Percentiles rank a stretch among this genome's conserved stretches.
Conservation (phyloP, 164 flowering plant genomes). For the Stephania yunnanensis region DNA sequence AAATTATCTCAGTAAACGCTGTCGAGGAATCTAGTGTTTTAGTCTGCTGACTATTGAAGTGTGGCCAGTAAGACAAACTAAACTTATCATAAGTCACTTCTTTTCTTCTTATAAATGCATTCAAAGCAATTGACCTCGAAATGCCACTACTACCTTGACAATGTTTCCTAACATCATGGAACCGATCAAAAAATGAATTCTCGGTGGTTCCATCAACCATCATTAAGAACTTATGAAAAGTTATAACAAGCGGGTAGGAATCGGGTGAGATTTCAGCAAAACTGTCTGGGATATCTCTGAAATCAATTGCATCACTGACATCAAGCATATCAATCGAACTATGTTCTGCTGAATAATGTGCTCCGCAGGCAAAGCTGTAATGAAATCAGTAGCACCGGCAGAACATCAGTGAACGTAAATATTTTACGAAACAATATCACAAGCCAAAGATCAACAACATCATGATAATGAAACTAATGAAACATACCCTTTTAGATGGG, state of each 20-base stretch:
- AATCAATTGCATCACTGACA: conserved; percentile 32
- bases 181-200: conserved; percentile 54
- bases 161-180: conserved; percentile 23
- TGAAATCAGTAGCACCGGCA: not conserved
- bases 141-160: conserved; percentile 13
- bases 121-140: conserved; percentile 38
- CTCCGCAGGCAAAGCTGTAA: conserved; percentile 42
- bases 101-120: conserved; percentile 38
- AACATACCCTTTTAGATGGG: conserved; percentile 50
- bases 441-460: not conserved
- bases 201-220: conserved; percentile 75
- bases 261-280: conserved; percentile 36
- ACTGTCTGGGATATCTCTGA: conserved; percentile 51
- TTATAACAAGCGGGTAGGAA: conserved; percentile 59
- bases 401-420: not conserved
- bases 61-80: conserved; percentile 64
- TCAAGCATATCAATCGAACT: conserved; percentile 32
- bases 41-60: conserved; percentile 41
- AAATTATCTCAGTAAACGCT: conserved; percentile 70
- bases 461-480: not conserved
- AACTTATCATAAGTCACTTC: conserved; percentile 60
- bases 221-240: conserved; percentile 64
- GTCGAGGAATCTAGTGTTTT: conserved; percentile 56
- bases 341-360: conserved; percentile 15
- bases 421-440: not conserved